Evolutionary conservation across 306 rosid species (phyloP).

Genomic region (Prunus dulcis): DNA sequence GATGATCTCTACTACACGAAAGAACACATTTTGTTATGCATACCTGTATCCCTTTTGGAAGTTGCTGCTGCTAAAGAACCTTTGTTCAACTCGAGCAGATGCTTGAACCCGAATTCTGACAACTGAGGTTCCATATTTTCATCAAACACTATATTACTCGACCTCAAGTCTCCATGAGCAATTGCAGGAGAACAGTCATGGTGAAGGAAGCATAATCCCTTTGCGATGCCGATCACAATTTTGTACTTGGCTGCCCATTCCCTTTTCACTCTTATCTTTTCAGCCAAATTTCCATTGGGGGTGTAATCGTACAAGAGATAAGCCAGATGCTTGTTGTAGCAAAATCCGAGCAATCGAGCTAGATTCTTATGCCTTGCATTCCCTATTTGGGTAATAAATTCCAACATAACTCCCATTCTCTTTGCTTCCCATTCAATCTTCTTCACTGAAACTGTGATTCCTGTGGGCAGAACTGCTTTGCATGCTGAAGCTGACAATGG

Average conservation of each 20-base stretch:
- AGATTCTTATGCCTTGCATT: constrained; percentile 74
- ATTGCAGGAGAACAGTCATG: constrained; percentile 78
- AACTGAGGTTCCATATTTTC: constrained; percentile 87
- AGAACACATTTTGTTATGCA: constrained; percentile 1
- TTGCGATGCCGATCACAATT: constrained; percentile 65
- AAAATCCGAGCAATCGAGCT: constrained; percentile 60
- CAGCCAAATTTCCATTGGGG: constrained; percentile 78
- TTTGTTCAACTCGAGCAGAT: constrained; percentile 48
- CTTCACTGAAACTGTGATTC: constrained; percentile 78
- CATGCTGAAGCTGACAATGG: constrained; percentile 45
- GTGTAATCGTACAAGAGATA: constrained; percentile 73
- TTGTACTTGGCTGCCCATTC: constrained; percentile 71
- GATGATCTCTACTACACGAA: background rate
- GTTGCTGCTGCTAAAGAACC: constrained; percentile 38
- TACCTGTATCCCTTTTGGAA: constrained; percentile 61
- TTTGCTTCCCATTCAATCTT: constrained; percentile 68
- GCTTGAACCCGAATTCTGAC: constrained; percentile 78
- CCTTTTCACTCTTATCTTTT: constrained; percentile 55
- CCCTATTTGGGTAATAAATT: constrained; percentile 54
- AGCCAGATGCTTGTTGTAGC: constrained; percentile 72
- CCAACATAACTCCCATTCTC: constrained; percentile 39
- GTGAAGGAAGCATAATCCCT: constrained; percentile 85
- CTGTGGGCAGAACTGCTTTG: constrained; percentile 84
- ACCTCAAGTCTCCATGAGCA: constrained; percentile 82
- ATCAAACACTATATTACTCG: constrained; percentile 73